A percentile compares a stretch with the other conserved stretches of the same genome.
phyloP scores from a whole-genome alignment of 2,329 filamentous ascomycete genomes.

The Dendrostoma leiphaemia region DNA sequence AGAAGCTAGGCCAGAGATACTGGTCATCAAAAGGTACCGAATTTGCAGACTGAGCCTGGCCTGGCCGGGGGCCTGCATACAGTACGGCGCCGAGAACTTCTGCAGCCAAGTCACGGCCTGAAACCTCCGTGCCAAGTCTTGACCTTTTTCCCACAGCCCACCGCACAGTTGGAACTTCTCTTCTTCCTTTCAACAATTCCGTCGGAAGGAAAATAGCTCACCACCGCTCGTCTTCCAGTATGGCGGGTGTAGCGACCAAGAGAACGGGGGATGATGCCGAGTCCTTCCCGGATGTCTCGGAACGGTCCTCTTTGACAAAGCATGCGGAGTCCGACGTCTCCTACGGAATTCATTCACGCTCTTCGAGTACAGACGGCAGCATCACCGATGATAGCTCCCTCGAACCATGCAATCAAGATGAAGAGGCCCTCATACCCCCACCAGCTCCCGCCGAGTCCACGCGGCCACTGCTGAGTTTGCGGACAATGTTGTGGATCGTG shows the following conservation, averaged over 20 bases:
- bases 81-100: not conserved
- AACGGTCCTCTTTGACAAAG: conserved; percentile 6
- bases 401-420: not conserved
- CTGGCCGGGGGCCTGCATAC: too few species aligned
- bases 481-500: conserved; percentile 22
- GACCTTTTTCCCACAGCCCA: too few species aligned
- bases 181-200: not conserved
- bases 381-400: not conserved
- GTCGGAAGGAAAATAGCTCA: not conserved
- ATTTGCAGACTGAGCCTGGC: not conserved
- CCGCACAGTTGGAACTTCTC: not conserved
- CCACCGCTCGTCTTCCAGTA: not conserved
- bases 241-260: not conserved
- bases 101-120: not conserved
- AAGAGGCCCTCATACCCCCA: conserved; percentile 9
- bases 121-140: not conserved
- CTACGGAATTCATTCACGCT: not conserved
- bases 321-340: not conserved
- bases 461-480: not conserved
- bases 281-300: not conserved
- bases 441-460: not conserved
- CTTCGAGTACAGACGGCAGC: not conserved
- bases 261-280: not conserved
- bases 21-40: too few species aligned
- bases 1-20: not conserved